phyloP scores from a whole-genome alignment of 768 basidiomycete species.

The Leucocoprinus birnbaumii region DNA sequence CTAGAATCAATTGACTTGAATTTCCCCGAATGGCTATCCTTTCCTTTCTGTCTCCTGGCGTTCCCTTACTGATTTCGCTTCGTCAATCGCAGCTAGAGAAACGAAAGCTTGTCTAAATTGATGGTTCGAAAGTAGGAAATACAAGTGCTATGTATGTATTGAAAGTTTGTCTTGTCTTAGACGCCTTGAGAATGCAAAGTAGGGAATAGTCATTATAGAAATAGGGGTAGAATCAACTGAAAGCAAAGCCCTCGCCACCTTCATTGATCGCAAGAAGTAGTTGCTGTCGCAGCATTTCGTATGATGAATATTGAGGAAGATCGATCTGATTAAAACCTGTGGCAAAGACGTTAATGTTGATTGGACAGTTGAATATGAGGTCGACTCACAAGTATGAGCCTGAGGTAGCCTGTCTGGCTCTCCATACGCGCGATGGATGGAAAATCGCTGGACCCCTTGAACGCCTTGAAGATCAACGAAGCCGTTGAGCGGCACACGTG shows the following conservation, averaged over 20 bases:
- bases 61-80: too few species aligned
- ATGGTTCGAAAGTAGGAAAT: conserved; percentile 6
- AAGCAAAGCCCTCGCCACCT: conserved; percentile 94
- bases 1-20: background rate
- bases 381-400: conserved; percentile 84
- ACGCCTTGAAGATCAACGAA: conserved; percentile 96
- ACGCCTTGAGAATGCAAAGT: background rate
- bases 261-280: conserved; percentile 91
- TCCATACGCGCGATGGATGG: conserved; percentile 92
- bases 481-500: conserved; percentile 90
- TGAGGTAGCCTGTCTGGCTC: conserved; percentile 83
- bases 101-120: too few species aligned
- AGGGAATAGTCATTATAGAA: conserved; percentile 5
- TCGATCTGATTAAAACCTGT: conserved; percentile 93
- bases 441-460: conserved; percentile 92
- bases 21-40: too few species aligned
- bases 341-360: background rate
- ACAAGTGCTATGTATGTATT: conserved; percentile 13
- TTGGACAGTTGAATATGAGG: background rate
- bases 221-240: conserved; percentile 36
- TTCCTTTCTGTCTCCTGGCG: too few species aligned
- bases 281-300: conserved; percentile 93
- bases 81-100: too few species aligned
- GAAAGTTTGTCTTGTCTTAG: conserved; percentile 17
- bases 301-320: conserved; percentile 91